A percentile compares a stretch with the other conserved stretches of the same genome.
These are phyloP conservation scores for Kwoniella newhampshirensis DNA, from an alignment of 768 basidiomycete genomes.

Conservation along the genomic window DNA sequence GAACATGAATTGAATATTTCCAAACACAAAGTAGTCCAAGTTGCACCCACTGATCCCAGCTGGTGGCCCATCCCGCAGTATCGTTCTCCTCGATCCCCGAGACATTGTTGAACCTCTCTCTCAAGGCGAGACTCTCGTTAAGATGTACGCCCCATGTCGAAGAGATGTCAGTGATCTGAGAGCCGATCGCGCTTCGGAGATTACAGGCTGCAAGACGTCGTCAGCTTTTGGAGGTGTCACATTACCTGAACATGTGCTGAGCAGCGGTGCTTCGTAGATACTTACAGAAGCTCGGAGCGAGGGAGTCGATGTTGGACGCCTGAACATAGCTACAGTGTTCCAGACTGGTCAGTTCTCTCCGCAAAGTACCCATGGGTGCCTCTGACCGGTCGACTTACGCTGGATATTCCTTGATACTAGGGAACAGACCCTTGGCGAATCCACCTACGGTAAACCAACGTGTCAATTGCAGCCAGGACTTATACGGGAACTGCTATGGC, in stretches of 20 bases:
- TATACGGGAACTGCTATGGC: neutral
- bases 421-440: constrained; percentile 31
- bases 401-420: constrained; percentile 22
- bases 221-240: neutral
- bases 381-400: constrained; percentile 15
- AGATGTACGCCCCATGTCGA: constrained; percentile 31
- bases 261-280: neutral
- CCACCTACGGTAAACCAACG: constrained; percentile 15
- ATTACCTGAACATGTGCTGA: neutral
- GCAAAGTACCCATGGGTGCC: too few species aligned
- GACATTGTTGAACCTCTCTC: constrained; percentile 31
- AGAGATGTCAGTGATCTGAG: constrained; percentile 11
- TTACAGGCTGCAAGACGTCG: constrained; percentile 13
- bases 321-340: neutral
- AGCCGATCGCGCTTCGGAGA: constrained; percentile 15
- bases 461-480: neutral
- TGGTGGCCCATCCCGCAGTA: constrained; percentile 35
- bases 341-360: too few species aligned
- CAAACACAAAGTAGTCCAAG: too few species aligned
- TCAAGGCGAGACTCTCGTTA: constrained; percentile 8
- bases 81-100: constrained; percentile 35
- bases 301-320: constrained; percentile 22
- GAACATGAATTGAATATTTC: neutral
- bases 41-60: constrained; percentile 42
- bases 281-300: constrained; percentile 31